These are phyloP conservation scores for Hansenula anomala DNA, from an alignment of 1,139 yeast genomes.

Conservation along the genomic window DNA sequence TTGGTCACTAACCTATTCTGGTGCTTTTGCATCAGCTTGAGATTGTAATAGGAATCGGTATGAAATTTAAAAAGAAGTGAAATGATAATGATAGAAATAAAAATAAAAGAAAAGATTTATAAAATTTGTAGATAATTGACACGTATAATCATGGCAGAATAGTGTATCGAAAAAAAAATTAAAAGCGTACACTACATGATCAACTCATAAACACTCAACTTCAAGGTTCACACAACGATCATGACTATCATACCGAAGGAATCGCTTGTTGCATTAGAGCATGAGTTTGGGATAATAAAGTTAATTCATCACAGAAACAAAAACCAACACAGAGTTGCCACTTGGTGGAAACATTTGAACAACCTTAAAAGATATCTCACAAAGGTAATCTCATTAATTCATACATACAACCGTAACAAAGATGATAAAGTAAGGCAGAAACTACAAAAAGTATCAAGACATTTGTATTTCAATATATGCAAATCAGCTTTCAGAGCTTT, in stretches of 20 bases:
- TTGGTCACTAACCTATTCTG: slow-evolving; percentile 82
- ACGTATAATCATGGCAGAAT: too few species aligned
- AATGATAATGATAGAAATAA: too few species aligned
- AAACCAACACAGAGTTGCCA: slow-evolving; percentile 70
- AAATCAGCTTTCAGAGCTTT: slow-evolving; percentile 56
- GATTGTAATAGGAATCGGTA: background rate
- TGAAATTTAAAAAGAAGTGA: too few species aligned
- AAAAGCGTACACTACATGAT: too few species aligned
- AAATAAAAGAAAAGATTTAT: too few species aligned
- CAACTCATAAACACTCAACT: too few species aligned
- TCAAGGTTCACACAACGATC: too few species aligned
- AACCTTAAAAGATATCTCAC: slow-evolving; percentile 57
- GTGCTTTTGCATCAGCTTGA: slow-evolving; percentile 29
- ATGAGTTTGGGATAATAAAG: slow-evolving; percentile 56
- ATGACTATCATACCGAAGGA: slow-evolving; percentile 6
- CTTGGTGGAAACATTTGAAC: slow-evolving; percentile 73
- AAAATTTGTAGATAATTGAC: too few species aligned
- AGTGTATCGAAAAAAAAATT: too few species aligned
- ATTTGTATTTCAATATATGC: slow-evolving; percentile 37
- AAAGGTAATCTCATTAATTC: slow-evolving; percentile 29
- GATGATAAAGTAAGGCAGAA: slow-evolving; percentile 9
- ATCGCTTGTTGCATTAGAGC: slow-evolving; percentile 21
- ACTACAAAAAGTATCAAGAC: slow-evolving; percentile 26
- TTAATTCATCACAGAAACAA: slow-evolving; percentile 64
- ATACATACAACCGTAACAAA: slow-evolving; percentile 4